Evolutionary conservation across 164 flowering plant species (phyloP).

Genomic region (Tetracentron sinense): DNA sequence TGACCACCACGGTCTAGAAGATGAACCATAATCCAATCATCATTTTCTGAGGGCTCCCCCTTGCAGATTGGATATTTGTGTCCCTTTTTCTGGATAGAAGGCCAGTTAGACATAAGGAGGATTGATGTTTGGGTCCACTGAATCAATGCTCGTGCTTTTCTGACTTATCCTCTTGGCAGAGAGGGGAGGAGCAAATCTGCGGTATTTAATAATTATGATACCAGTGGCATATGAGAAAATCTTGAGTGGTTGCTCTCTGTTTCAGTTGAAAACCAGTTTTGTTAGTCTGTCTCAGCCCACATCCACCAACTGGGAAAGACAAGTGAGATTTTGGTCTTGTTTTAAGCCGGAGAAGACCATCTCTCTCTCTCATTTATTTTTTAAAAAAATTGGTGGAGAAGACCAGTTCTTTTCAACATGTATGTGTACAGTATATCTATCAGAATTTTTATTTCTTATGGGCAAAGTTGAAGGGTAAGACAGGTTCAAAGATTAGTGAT

Average conservation of each 20-base stretch:
- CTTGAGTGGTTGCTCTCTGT: neutral
- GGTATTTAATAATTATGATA: neutral
- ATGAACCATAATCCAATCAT: neutral
- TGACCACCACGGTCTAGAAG: constrained; percentile 44
- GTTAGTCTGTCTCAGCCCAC: neutral
- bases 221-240: neutral
- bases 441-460: constrained; percentile 1
- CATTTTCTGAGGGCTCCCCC: neutral
- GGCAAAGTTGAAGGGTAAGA: neutral
- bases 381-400: too few relatives aligned
- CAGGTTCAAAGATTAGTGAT: too few relatives aligned
- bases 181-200: neutral
- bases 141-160: neutral
- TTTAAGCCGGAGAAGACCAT: neutral
- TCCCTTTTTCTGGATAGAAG: neutral
- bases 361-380: too few relatives aligned
- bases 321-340: neutral
- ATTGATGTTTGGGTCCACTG: neutral
- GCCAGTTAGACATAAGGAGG: neutral
- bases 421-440: constrained; percentile 15
- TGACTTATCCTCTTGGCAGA: too few relatives aligned
- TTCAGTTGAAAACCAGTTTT: neutral
- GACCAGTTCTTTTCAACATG: constrained; percentile 1
- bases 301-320: neutral
- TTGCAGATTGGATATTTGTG: neutral